Evolutionary conservation across 768 basidiomycete species (phyloP), one percentile per base, ranked within the genome.

Genomic region (Tulasnella sp.): DNA sequence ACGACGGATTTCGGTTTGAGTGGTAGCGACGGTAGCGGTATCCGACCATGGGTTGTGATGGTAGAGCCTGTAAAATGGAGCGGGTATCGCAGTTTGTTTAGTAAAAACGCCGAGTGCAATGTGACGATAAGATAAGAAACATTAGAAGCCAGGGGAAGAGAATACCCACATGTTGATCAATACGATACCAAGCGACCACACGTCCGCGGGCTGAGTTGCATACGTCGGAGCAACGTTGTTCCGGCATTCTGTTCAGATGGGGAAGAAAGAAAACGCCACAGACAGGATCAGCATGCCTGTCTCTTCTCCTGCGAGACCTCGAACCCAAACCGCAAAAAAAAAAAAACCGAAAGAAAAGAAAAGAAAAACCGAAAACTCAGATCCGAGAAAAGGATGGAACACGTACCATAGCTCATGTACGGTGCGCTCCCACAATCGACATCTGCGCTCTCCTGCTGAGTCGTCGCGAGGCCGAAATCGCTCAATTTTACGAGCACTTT

Each of bases 11-110:
- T 55, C 53, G 34, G 53, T 27, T 12, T 25, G 21, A 71, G 70
- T 87, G 87, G 53, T 55, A 63, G 79, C 80, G 65, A 84, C 87
- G 63, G 84, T 78, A 30, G 84, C 79, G 1, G 94, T 94, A 69
- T 98, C 94, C 46, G 88, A 88, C 96, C 96, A 99, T 25, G 94
- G 94, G 71, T 97, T 97, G 73, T 79, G 88, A 72, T 99, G 96
- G 73, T 97, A 99, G 69, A 98, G 77, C 88, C 88, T 89, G 65
- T 8, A 44, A 29, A 22, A 50, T 48, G 27, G n/a, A 48, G 27
- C 10, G 15, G 25, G 11, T 27, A 46, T n/a, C 15, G 43, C 12
- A 46, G 12, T 46, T 17, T 19, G 42, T 43, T 43, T 43, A 12
- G 42, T 43, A n/a, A n/a, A 15, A 24, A 53, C 22, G 19, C 22